phyloP scores from a whole-genome alignment of 148 eudicot genomes.

The Talinum fruticosum region DNA sequence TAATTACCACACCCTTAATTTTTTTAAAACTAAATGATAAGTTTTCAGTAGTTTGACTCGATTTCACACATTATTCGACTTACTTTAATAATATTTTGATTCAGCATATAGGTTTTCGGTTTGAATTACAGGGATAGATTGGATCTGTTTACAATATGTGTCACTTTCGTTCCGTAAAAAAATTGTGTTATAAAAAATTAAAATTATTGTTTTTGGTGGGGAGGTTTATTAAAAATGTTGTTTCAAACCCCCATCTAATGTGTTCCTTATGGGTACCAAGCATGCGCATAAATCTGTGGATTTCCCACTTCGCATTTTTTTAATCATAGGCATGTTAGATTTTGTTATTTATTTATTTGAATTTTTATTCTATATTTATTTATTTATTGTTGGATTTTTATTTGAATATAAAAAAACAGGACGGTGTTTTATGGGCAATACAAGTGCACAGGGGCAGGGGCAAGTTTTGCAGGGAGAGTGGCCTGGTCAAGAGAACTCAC shows the following conservation, averaged over 20 bases:
- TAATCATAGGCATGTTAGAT: neutral
- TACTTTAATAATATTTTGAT: too few species aligned
- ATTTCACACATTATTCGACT: too few species aligned
- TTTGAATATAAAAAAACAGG: slow-evolving; percentile 36
- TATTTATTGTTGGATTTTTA: neutral
- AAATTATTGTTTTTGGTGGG: too few species aligned
- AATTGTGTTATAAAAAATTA: too few species aligned
- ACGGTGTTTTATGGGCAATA: slow-evolving; percentile 95
- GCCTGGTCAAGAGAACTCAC: slow-evolving; percentile 92
- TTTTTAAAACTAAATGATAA: too few species aligned
- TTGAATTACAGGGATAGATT: too few species aligned
- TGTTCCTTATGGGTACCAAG: slow-evolving; percentile 11
- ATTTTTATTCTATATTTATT: neutral
- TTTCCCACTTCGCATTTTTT: neutral
- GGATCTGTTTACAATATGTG: too few species aligned
- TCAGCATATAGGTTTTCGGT: too few species aligned
- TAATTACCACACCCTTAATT: too few species aligned
- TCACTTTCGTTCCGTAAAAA: too few species aligned
- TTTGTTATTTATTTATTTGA: neutral
- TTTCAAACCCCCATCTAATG: slow-evolving; percentile 10
- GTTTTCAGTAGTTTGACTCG: too few species aligned
- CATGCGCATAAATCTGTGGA: slow-evolving; percentile 22
- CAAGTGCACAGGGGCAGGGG: slow-evolving; percentile 90
- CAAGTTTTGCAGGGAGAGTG: slow-evolving; percentile 83
- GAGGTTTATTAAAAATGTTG: neutral